Evolutionary conservation across 495 filamentous ascomycete species (phyloP).

Genomic region (Glutinoglossum americanum): DNA sequence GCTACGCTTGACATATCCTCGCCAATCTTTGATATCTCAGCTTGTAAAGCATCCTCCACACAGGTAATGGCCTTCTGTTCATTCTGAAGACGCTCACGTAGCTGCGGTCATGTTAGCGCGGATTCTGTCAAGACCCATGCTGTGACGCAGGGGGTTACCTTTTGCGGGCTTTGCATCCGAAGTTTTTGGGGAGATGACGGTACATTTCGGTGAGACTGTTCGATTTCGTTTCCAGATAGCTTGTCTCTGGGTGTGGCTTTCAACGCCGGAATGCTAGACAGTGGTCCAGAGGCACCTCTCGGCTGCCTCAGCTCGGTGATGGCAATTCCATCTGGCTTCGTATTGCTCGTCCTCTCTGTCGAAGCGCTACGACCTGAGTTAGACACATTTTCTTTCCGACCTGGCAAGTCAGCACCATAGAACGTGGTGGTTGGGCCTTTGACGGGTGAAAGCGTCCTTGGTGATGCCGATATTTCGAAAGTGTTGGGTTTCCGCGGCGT

Average conservation of each 20-base stretch:
- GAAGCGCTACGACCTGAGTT: slow-evolving; percentile 14
- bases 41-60: slow-evolving; percentile 44
- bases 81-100: slow-evolving; percentile 67
- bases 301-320: neutral
- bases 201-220: neutral
- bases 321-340: slow-evolving; percentile 15
- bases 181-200: slow-evolving; percentile 33
- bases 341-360: slow-evolving; percentile 18
- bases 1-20: slow-evolving; percentile 55
- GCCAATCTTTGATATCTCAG: slow-evolving; percentile 62
- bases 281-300: neutral
- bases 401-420: slow-evolving; percentile 20
- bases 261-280: slow-evolving; percentile 4
- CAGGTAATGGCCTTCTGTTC: slow-evolving; percentile 53
- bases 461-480: slow-evolving; percentile 6
- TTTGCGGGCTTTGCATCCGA: slow-evolving; percentile 76
- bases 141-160: slow-evolving; percentile 17
- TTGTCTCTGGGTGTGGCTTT: slow-evolving; percentile 2
- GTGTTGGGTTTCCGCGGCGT: neutral
- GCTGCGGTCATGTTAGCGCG: slow-evolving; percentile 14
- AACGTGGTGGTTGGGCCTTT: slow-evolving; percentile 20
- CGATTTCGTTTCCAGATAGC: neutral
- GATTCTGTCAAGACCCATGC: neutral
- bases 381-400: slow-evolving; percentile 30
- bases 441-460: slow-evolving; percentile 13